Evolutionary conservation across 2,329 filamentous ascomycete genomes (phyloP).

Genomic region (Hysterium pulicare): DNA sequence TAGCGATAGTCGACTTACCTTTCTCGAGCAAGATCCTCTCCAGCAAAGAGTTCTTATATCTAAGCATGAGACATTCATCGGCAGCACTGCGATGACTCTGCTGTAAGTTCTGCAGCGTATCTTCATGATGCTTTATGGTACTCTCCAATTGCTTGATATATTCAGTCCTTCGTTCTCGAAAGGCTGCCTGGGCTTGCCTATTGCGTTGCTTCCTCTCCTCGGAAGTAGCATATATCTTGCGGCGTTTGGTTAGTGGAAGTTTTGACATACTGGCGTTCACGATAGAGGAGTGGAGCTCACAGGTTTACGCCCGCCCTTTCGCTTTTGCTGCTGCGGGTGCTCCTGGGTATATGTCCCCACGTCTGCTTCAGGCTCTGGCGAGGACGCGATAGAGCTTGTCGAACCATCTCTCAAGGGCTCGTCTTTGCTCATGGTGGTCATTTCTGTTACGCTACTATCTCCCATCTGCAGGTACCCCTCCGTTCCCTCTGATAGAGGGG

Average conservation of each 20-base stretch:
- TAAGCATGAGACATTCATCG: constrained; percentile 95
- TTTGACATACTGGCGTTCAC: constrained; percentile 30
- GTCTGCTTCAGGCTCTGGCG: constrained; percentile 44
- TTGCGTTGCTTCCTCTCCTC: constrained; percentile 96
- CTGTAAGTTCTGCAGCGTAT: constrained; percentile 86
- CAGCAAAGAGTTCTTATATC: constrained; percentile 95
- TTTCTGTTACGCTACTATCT: constrained; percentile 46
- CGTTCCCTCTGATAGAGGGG: constrained; percentile 31
- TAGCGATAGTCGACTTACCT: constrained; percentile 62
- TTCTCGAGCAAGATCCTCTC: constrained; percentile 96
- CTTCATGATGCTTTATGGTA: constrained; percentile 95
- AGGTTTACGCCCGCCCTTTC: constrained; percentile 96
- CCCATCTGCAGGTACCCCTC: constrained; percentile 51
- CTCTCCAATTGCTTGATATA: constrained; percentile 99
- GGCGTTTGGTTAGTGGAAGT: constrained; percentile 39
- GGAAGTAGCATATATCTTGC: constrained; percentile 94
- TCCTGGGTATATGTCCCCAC: constrained; percentile 41
- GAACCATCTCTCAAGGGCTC: constrained; percentile 44
- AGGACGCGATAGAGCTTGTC: constrained; percentile 48
- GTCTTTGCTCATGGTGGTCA: constrained; percentile 45
- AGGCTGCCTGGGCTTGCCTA: constrained; percentile 93
- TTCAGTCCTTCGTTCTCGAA: constrained; percentile 92
- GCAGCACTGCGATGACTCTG: constrained; percentile 91
- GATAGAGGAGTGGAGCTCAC: constrained; percentile 54
- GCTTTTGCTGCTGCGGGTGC: constrained; percentile 65